Evolutionary conservation across 2,329 filamentous ascomycete genomes (phyloP).

Genomic region (Diaporthe vexans): DNA sequence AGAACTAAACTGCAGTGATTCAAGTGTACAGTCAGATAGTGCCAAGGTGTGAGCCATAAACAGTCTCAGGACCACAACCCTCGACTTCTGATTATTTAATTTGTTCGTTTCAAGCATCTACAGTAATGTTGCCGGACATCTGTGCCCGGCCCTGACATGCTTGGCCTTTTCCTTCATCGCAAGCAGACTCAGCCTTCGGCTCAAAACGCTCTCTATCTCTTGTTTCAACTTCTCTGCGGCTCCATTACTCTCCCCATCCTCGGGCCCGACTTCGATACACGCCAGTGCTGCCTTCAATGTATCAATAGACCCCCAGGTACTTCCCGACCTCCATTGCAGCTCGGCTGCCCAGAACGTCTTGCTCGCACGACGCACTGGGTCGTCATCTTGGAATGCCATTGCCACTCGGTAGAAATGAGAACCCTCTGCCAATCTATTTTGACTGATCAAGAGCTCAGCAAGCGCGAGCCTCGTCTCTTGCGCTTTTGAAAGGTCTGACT

Average conservation of each 20-base stretch:
- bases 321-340: conserved; percentile 22
- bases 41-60: too few relatives aligned
- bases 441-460: conserved; percentile 1
- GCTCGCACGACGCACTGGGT: neutral
- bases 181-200: neutral
- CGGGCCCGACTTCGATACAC: neutral
- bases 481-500: neutral
- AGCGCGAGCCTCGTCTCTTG: conserved; percentile 31
- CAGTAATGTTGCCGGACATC: neutral
- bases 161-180: neutral
- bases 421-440: neutral
- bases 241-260: too few relatives aligned
- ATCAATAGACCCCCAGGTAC: neutral
- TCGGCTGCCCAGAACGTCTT: conserved; percentile 22
- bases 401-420: neutral
- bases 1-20: too few relatives aligned
- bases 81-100: neutral
- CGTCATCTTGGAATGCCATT: neutral
- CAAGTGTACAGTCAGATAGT: too few relatives aligned
- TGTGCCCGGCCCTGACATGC: neutral
- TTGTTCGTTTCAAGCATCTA: neutral
- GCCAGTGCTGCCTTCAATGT: neutral
- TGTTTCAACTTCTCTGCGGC: neutral
- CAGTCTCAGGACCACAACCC: too few relatives aligned
- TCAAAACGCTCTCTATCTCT: neutral